Conservation (phyloP, 2,329 filamentous ascomycete genomes). For the Fusarium sp. region DNA sequence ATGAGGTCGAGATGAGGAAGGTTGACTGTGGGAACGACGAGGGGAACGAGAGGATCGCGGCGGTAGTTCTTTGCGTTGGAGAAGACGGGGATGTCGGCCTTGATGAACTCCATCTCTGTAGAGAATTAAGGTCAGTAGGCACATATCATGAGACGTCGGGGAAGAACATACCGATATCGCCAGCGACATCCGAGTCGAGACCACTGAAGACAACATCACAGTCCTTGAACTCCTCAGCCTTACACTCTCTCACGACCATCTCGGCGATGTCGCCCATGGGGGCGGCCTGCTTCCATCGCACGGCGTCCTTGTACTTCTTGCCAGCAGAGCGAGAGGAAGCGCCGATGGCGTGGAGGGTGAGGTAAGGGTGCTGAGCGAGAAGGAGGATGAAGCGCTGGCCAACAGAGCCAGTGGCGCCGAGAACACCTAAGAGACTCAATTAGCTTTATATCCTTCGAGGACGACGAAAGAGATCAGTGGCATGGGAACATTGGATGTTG, state of each 20-base stretch:
- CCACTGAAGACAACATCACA: conserved; percentile 96
- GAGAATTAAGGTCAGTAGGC: conserved; percentile 8
- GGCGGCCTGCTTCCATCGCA: conserved; percentile 90
- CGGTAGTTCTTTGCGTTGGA: conserved; percentile 99
- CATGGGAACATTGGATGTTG: conserved; percentile 11
- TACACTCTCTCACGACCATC: conserved; percentile 87
- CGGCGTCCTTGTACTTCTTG: conserved; percentile 94
- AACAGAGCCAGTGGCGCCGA: conserved; percentile 93
- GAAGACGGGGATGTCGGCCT: conserved; percentile 89
- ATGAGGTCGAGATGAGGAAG: conserved; percentile 87
- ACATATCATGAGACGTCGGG: neutral
- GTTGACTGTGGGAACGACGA: conserved; percentile 96
- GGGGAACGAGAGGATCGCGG: conserved; percentile 86
- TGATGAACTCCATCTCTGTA: conserved; percentile 88
- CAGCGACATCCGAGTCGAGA: conserved; percentile 90
- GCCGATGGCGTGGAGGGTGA: conserved; percentile 87
- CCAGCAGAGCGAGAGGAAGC: conserved; percentile 90
- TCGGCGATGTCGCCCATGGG: conserved; percentile 85
- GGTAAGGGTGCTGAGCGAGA: conserved; percentile 86
- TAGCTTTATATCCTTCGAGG: conserved; percentile 6
- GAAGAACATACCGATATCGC: conserved; percentile 79
- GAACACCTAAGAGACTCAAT: conserved; percentile 67
- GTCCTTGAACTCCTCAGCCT: conserved; percentile 82
- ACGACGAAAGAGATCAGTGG: neutral
- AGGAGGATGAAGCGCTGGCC: conserved; percentile 96